Percentiles rank a stretch among this genome's conserved stretches.
phyloP scores from a whole-genome alignment of 371 early-diverging fungal species.

The Catenaria anguillulae region DNA sequence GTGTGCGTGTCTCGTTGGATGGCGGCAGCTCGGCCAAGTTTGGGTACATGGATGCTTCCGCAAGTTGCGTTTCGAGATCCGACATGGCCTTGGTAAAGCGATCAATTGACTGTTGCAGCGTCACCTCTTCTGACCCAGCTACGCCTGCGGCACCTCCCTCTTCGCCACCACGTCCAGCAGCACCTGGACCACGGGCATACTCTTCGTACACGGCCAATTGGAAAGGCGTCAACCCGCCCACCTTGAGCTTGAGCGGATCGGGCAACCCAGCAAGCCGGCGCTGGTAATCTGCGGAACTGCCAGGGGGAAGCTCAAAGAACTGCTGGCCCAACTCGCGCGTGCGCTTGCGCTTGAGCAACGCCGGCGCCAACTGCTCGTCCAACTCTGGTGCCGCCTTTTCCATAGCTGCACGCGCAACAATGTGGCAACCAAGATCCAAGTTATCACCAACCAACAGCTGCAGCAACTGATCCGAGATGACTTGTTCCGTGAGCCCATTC shows the following conservation, averaged over 20 bases:
- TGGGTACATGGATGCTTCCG: slow-evolving; percentile 8
- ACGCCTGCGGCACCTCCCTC: background rate
- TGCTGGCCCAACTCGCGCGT: slow-evolving; percentile 75
- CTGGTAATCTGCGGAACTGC: slow-evolving; percentile 20
- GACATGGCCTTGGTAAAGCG: slow-evolving; percentile 34
- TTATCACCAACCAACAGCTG: slow-evolving; percentile 70
- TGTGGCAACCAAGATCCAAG: slow-evolving; percentile 72
- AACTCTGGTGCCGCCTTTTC: slow-evolving; percentile 79
- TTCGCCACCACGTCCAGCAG: background rate
- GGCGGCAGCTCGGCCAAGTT: slow-evolving; percentile 51
- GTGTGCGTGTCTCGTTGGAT: slow-evolving; percentile 54
- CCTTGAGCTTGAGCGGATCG: slow-evolving; percentile 67
- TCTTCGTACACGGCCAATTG: slow-evolving; percentile 19
- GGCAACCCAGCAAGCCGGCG: slow-evolving; percentile 44
- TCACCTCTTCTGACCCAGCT: background rate
- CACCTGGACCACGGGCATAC: background rate
- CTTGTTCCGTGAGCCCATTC: slow-evolving; percentile 59
- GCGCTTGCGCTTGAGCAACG: slow-evolving; percentile 57
- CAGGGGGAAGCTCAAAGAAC: slow-evolving; percentile 68
- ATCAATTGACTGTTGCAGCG: slow-evolving; percentile 17
- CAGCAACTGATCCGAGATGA: slow-evolving; percentile 63
- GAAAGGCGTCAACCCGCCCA: slow-evolving; percentile 54
- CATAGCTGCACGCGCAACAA: slow-evolving; percentile 83
- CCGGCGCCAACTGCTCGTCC: slow-evolving; percentile 52
- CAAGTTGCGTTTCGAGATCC: slow-evolving; percentile 58